Evolutionary conservation across 306 rosid genomes (phyloP).

Genomic region (Luffa aegyptiaca): DNA sequence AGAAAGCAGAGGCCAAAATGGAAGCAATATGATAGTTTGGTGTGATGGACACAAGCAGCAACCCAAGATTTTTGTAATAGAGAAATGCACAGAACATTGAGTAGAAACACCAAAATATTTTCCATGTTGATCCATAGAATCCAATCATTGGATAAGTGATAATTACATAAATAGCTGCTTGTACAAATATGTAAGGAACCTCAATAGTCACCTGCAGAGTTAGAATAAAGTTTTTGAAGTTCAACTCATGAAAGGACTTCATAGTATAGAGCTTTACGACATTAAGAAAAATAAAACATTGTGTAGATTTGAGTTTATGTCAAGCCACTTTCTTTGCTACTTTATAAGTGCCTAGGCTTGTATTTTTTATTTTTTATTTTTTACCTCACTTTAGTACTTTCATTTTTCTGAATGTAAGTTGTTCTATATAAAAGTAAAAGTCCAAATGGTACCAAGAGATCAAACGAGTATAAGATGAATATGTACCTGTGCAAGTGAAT

Average conservation of each 20-base stretch:
- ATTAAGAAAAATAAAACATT: not conserved
- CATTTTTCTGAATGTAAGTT: too few relatives aligned
- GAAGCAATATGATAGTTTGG: slow-evolving; percentile 22
- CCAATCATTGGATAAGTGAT: slow-evolving; percentile 35
- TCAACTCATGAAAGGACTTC: not conserved
- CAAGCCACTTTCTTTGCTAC: too few relatives aligned
- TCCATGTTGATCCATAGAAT: slow-evolving; percentile 17
- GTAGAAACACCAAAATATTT: slow-evolving; percentile 31
- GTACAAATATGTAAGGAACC: slow-evolving; percentile 25
- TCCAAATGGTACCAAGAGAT: not conserved
- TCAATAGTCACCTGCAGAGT: slow-evolving; percentile 28
- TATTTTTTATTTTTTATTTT: too few relatives aligned
- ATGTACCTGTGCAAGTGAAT: slow-evolving; percentile 32
- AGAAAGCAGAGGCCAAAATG: slow-evolving; percentile 18
- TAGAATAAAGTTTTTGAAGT: not conserved
- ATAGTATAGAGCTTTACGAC: not conserved
- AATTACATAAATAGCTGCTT: slow-evolving; percentile 4
- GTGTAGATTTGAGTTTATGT: not conserved
- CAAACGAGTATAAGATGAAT: not conserved
- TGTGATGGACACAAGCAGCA: slow-evolving; percentile 31
- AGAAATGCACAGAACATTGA: slow-evolving; percentile 19
- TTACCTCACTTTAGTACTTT: too few relatives aligned
- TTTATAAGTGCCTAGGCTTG: too few relatives aligned
- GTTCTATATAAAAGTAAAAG: not conserved
- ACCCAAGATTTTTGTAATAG: slow-evolving; percentile 29